These are phyloP conservation scores for Chalciporus chontae DNA, from an alignment of 768 basidiomycete genomes.

Conservation along the genomic window DNA sequence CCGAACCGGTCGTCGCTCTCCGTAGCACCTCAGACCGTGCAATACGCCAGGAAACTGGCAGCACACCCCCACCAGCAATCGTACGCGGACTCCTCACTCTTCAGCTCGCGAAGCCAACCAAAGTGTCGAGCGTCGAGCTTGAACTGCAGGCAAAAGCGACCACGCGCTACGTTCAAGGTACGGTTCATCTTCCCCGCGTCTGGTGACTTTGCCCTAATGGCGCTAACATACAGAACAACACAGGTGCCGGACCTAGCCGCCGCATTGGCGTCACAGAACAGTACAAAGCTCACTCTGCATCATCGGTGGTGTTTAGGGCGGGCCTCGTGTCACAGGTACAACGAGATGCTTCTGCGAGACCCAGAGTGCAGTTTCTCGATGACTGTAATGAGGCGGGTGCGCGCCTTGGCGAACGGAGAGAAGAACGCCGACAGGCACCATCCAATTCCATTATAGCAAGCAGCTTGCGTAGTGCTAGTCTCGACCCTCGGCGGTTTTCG, in stretches of 20 bases:
- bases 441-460: background rate
- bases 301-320: constrained; percentile 71
- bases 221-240: background rate
- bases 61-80: constrained; percentile 53
- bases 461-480: constrained; percentile 9
- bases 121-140: constrained; percentile 82
- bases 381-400: background rate
- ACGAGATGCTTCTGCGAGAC: constrained; percentile 13
- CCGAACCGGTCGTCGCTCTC: constrained; percentile 74
- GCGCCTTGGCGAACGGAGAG: background rate
- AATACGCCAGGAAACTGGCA: constrained; percentile 20
- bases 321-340: constrained; percentile 33
- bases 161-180: constrained; percentile 87
- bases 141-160: constrained; percentile 68
- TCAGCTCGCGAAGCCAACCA: constrained; percentile 69
- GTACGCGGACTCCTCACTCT: constrained; percentile 66
- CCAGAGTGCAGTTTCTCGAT: constrained; percentile 14
- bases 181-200: constrained; percentile 12
- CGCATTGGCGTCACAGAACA: constrained; percentile 78
- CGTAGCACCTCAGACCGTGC: constrained; percentile 39
- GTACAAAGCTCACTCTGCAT: constrained; percentile 67
- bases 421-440: background rate
- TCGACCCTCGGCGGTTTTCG: constrained; percentile 2
- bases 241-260: constrained; percentile 65
- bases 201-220: background rate